Conservation (phyloP, 257 asterid genomes). For the Schizonepeta tenuifolia region DNA sequence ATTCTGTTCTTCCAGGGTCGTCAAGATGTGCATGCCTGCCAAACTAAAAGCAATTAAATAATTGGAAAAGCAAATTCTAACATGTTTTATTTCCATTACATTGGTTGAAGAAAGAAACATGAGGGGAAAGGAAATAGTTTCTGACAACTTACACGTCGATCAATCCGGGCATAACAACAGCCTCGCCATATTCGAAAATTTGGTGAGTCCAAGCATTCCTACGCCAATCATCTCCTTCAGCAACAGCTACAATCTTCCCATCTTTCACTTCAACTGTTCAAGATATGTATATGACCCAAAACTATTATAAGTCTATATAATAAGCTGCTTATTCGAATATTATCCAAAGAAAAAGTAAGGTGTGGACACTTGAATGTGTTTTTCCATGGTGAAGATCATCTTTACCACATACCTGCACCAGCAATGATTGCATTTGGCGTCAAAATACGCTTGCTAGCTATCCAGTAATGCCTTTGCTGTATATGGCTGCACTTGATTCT, state of each 20-base stretch:
- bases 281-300: constrained; percentile 12
- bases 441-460: constrained; percentile 84
- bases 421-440: constrained; percentile 69
- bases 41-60: constrained; percentile 16
- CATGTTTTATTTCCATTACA: constrained; percentile 6
- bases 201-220: constrained; percentile 47
- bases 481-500: constrained; percentile 73
- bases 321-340: not conserved
- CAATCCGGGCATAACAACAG: constrained; percentile 93
- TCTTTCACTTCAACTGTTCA: constrained; percentile 75
- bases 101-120: not conserved
- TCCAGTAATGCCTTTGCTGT: constrained; percentile 76
- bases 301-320: not conserved
- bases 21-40: constrained; percentile 91
- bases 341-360: constrained; percentile 1
- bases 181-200: constrained; percentile 70
- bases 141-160: constrained; percentile 75
- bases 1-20: constrained; percentile 95
- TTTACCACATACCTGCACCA: constrained; percentile 75
- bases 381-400: not conserved
- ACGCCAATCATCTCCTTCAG: constrained; percentile 74
- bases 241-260: constrained; percentile 69
- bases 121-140: not conserved
- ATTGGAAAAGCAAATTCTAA: not conserved
- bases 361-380: not conserved